phyloP scores from a whole-genome alignment of 1,284 basidiomycete species.

The Marasmius fiardii region DNA sequence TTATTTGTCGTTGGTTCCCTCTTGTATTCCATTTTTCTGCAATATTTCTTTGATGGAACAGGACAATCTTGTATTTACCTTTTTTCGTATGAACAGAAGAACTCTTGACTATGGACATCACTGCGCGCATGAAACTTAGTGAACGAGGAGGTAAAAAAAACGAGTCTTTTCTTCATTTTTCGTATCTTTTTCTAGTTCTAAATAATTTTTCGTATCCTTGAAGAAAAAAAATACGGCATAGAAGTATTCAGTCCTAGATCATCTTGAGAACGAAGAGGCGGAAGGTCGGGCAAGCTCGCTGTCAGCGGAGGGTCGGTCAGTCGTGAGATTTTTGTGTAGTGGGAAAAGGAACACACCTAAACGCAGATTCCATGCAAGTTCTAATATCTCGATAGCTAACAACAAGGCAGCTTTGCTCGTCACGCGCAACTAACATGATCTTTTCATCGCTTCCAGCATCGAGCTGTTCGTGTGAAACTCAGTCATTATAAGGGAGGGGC shows the following conservation, averaged over 20 bases:
- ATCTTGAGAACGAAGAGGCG: constrained; percentile 12
- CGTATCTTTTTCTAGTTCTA: constrained; percentile 59
- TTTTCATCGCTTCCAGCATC: constrained; percentile 93
- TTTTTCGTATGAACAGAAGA: too few relatives aligned
- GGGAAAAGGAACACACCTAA: constrained; percentile 39
- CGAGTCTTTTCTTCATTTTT: constrained; percentile 49
- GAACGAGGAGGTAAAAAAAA: constrained; percentile 1
- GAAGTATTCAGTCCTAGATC: not conserved
- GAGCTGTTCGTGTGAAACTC: constrained; percentile 47
- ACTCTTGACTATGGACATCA: too few relatives aligned
- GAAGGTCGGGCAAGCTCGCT: constrained; percentile 6
- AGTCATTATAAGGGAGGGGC: not conserved
- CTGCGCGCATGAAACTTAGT: not conserved
- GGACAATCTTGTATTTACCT: too few relatives aligned
- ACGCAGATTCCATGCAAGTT: constrained; percentile 80
- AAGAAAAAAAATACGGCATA: not conserved
- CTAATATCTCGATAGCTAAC: constrained; percentile 95
- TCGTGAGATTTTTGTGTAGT: not conserved
- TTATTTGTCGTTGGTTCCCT: too few relatives aligned
- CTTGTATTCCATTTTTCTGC: too few relatives aligned
- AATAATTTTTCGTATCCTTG: constrained; percentile 38
- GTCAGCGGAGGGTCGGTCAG: not conserved
- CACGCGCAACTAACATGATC: constrained; percentile 90
- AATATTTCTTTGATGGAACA: too few relatives aligned
- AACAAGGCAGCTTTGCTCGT: constrained; percentile 95